phyloP scores from a whole-genome alignment of 169 alveolate genomes.

The Cryptosporidium baileyi region DNA sequence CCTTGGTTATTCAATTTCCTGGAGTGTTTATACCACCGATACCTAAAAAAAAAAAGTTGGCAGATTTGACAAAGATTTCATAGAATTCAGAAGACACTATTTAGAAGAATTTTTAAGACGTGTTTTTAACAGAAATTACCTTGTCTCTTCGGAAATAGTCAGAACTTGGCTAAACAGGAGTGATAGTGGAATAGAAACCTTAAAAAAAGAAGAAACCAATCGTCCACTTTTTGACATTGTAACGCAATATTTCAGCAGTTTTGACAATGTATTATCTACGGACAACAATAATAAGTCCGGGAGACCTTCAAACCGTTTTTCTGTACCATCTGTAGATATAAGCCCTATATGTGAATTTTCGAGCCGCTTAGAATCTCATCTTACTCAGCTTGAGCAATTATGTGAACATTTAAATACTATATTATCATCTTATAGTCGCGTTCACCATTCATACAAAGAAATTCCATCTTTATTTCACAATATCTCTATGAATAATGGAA shows the following conservation, averaged over 20 bases:
- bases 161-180: slow-evolving; percentile 60
- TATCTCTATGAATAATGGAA: slow-evolving; percentile 11
- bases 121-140: slow-evolving; percentile 66
- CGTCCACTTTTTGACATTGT: slow-evolving; percentile 67
- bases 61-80: slow-evolving; percentile 74
- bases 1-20: slow-evolving; percentile 72
- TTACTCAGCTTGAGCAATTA: slow-evolving; percentile 47
- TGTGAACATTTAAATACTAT: slow-evolving; percentile 44
- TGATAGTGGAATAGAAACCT: slow-evolving; percentile 63
- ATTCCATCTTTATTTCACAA: slow-evolving; percentile 35
- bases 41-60: slow-evolving; percentile 76
- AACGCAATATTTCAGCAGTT: slow-evolving; percentile 58
- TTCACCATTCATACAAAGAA: background rate
- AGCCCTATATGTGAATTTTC: slow-evolving; percentile 56
- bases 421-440: slow-evolving; percentile 22
- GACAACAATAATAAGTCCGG: background rate
- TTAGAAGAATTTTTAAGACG: slow-evolving; percentile 76
- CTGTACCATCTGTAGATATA: slow-evolving; percentile 62
- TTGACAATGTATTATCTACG: slow-evolving; percentile 48
- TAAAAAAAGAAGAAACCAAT: slow-evolving; percentile 49
- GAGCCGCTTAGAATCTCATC: slow-evolving; percentile 19
- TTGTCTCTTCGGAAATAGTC: slow-evolving; percentile 35
- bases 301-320: slow-evolving; percentile 37
- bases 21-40: slow-evolving; percentile 79
- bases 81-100: slow-evolving; percentile 74